Conservation (phyloP, 2,329 filamentous ascomycete species). For the Seiridium cupressi region DNA sequence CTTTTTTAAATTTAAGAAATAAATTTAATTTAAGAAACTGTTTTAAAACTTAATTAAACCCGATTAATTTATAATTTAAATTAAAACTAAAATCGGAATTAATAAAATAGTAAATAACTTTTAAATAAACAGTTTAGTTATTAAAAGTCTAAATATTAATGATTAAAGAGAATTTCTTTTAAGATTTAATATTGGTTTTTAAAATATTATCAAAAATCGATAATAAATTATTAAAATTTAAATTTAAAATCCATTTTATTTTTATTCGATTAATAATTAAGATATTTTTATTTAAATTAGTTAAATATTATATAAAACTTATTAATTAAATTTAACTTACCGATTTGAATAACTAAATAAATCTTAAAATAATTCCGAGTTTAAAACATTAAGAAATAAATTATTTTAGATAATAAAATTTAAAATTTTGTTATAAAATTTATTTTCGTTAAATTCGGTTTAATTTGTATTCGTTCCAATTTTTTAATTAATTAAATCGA, state of each 20-base stretch:
- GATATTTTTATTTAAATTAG: not conserved
- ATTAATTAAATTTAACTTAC: not conserved
- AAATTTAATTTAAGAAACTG: not conserved
- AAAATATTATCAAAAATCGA: not conserved
- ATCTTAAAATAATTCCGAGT: not conserved
- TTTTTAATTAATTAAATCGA: not conserved
- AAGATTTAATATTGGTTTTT: not conserved
- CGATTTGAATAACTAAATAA: not conserved
- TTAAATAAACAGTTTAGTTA: not conserved
- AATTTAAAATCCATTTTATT: not conserved
- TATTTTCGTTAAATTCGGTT: not conserved
- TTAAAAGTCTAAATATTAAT: not conserved
- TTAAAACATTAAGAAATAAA: not conserved
- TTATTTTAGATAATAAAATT: not conserved
- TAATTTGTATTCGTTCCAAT: not conserved
- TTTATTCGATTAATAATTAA: not conserved
- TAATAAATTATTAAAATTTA: not conserved
- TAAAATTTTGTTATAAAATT: not conserved
- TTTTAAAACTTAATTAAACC: not conserved
- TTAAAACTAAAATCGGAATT: not conserved
- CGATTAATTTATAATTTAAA: constrained; percentile 3
- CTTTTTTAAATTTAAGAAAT: not conserved
- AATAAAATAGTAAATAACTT: not conserved
- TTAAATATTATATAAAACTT: not conserved
- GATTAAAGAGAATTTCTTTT: not conserved